phyloP scores from a whole-genome alignment of 1,139 yeast species.

The Suhomyces bolitotheri region DNA sequence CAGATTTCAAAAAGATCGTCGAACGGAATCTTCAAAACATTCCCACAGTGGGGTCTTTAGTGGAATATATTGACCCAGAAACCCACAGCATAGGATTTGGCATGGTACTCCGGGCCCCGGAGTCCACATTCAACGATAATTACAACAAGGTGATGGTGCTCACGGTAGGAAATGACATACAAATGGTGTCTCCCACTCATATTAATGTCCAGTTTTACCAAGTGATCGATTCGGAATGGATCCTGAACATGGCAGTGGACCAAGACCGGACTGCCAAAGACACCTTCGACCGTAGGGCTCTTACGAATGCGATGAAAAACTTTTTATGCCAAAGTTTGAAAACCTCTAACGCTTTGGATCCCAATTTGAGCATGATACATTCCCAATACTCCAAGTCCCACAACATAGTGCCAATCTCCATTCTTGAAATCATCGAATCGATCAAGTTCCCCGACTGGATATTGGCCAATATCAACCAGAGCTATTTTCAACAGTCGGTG shows the following conservation, averaged over 20 bases:
- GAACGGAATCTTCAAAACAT: slow-evolving; percentile 20
- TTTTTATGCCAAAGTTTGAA: slow-evolving; percentile 21
- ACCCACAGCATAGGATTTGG: slow-evolving; percentile 25
- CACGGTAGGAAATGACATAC: slow-evolving; percentile 32
- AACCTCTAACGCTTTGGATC: slow-evolving; percentile 12
- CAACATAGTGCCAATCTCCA: slow-evolving; percentile 21
- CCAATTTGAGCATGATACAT: slow-evolving; percentile 24
- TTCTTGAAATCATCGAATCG: slow-evolving; percentile 26
- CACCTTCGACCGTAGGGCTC: slow-evolving; percentile 18
- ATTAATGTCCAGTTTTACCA: slow-evolving; percentile 31
- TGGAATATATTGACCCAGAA: slow-evolving; percentile 28
- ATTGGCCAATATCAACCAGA: slow-evolving; percentile 18
- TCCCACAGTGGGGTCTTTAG: slow-evolving; percentile 37
- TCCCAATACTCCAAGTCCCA: slow-evolving; percentile 25
- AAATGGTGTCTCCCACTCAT: slow-evolving; percentile 26
- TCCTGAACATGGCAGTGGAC: slow-evolving; percentile 21
- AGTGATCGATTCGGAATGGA: slow-evolving; percentile 26
- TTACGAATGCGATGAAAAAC: slow-evolving; percentile 22
- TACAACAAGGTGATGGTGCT: slow-evolving; percentile 36
- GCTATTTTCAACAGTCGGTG: slow-evolving; percentile 31
- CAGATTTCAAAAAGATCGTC: slow-evolving; percentile 20
- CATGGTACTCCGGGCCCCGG: slow-evolving; percentile 32
- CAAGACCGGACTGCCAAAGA: slow-evolving; percentile 26
- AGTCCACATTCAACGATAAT: slow-evolving; percentile 35
- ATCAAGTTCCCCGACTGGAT: slow-evolving; percentile 20